Evolutionary conservation across 139 green algal species (phyloP).

Genomic region (Closterium sp.): DNA sequence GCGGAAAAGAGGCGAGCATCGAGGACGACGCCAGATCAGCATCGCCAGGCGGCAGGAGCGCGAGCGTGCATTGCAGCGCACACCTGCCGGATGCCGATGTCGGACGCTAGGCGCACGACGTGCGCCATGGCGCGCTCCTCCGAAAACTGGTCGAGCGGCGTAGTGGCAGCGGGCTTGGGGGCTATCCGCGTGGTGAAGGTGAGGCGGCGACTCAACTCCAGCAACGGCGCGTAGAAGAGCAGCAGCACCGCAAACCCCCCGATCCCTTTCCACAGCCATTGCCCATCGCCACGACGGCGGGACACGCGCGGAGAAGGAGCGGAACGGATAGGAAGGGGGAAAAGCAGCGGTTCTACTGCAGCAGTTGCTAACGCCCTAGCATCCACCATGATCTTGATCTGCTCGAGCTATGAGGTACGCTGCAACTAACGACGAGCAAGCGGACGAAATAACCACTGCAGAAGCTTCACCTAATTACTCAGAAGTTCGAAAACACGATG

Average conservation of each 20-base stretch:
- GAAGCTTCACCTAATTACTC: neutral
- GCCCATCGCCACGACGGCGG: too few species aligned
- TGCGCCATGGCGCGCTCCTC: conserved; percentile 42
- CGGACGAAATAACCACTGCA: neutral
- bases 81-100: conserved; percentile 41
- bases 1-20: neutral
- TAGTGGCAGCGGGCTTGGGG: neutral
- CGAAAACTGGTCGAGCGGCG: conserved; percentile 10
- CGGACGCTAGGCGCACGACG: conserved; percentile 5
- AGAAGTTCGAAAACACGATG: neutral
- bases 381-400: neutral
- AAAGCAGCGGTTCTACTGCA: neutral
- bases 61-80: neutral
- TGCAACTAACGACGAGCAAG: neutral
- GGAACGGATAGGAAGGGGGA: neutral
- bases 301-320: neutral
- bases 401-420: neutral
- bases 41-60: neutral
- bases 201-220: neutral
- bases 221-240: neutral
- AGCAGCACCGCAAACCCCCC: neutral
- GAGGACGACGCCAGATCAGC: neutral
- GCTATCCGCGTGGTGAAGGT: neutral
- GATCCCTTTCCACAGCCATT: neutral
- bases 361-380: neutral